Base-by-base conservation (phyloP, 2,329 filamentous ascomycete species). In the Triangularia setosa region DNA sequence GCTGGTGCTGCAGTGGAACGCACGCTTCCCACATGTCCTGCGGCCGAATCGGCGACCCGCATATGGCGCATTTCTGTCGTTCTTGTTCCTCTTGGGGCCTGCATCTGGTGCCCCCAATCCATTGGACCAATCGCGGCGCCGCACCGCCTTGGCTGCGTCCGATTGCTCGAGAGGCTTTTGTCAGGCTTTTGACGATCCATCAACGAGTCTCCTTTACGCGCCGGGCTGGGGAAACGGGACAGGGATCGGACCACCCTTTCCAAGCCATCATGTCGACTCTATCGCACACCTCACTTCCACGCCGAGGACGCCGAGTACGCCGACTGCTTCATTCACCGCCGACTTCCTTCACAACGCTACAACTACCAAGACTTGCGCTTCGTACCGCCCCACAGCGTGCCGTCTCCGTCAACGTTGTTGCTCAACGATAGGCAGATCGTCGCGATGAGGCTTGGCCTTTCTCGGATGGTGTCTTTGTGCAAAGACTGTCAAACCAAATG, bases 121-220 rank as follows among this genome's bases (percentile, higher is more conserved):
- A 28, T 58, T 62, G 35, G 63, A 55, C 70, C 70, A 72, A 71
- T 72, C 60, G 64, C 61, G 33, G 55, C 30, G 16, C 61, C 68
- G 67, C 73, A 68, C 68, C 65, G 70, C 67, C 67, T 71, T 74
- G 74, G 75, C 77, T 74, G 71, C 74, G 72, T 80, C 77, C 75
- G 75, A 83, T 83, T 83, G 81, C 78, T 77, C 76, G 71, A 78
- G 74, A 70, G 71, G 72, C 71, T 70, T 74, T 75, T 73, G 74
- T 75, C 76, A 76, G 75, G 75, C 75, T 62, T 70, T 69, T 73
- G 71, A 70, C 75, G 73, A 75, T 76, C 81, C 81, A 83, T 74
- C 79, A 75, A 76, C 74, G 78, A 78, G 76, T 76, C 76, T 77
- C 75, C 73, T 77, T 81, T 85, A 85, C 79, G 82, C 83, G 83